These are phyloP conservation scores for Boletus pseudo-olivaceus DNA, from an alignment of 768 basidiomycete genomes.

Conservation along the genomic window DNA sequence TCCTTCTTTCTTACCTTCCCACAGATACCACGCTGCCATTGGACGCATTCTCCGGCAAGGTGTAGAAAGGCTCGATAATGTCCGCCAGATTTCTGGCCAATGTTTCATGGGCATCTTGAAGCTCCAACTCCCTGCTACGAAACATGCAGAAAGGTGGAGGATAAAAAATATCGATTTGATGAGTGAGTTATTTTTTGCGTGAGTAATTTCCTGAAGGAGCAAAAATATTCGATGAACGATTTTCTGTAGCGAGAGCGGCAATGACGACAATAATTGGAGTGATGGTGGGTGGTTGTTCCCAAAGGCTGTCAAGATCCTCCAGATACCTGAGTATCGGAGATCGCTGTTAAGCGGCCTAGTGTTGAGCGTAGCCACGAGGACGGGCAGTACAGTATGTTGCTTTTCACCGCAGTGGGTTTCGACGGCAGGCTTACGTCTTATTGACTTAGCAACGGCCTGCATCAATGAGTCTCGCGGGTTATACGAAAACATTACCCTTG, in stretches of 20 bases:
- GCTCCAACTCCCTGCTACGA: slow-evolving; percentile 41
- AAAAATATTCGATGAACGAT: not conserved
- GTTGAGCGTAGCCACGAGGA: slow-evolving; percentile 78
- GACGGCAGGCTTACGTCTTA: slow-evolving; percentile 15
- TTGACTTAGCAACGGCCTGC: slow-evolving; percentile 63
- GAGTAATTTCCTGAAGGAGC: slow-evolving; percentile 15
- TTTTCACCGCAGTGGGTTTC: slow-evolving; percentile 4
- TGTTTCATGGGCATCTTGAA: slow-evolving; percentile 52
- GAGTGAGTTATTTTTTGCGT: slow-evolving; percentile 53
- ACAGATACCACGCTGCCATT: slow-evolving; percentile 53
- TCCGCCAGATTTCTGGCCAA: slow-evolving; percentile 75
- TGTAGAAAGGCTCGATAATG: slow-evolving; percentile 86
- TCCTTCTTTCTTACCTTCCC: slow-evolving; percentile 56
- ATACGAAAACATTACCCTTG: slow-evolving; percentile 51
- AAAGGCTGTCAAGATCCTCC: slow-evolving; percentile 61
- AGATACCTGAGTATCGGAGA: slow-evolving; percentile 57
- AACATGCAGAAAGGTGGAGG: slow-evolving; percentile 45
- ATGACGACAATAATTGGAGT: slow-evolving; percentile 50
- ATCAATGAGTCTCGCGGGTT: slow-evolving; percentile 56
- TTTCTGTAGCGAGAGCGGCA: slow-evolving; percentile 32
- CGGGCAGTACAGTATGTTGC: slow-evolving; percentile 73
- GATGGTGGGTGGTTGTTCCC: slow-evolving; percentile 76
- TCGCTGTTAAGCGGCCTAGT: slow-evolving; percentile 68
- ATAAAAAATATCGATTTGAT: slow-evolving; percentile 48
- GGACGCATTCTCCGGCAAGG: slow-evolving; percentile 82